Conservation (phyloP, 805 yeast genomes). For the Wickerhamomyces chaumierensis region DNA sequence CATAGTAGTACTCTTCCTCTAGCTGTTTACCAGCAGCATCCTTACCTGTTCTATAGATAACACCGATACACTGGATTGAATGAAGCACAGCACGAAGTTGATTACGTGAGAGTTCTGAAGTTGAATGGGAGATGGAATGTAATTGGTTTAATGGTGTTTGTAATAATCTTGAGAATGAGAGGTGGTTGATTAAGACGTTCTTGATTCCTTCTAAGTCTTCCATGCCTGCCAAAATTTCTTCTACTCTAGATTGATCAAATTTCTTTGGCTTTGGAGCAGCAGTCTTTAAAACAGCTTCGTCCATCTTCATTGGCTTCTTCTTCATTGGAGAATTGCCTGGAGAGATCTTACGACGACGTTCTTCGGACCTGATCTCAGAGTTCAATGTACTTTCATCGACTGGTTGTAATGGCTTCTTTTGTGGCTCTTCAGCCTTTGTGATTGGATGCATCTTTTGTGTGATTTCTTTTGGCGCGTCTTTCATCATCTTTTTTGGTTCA, state of each 20-base stretch:
- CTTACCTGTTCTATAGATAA: constrained; percentile 78
- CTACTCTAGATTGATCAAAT: constrained; percentile 19
- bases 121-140: constrained; percentile 46
- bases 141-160: constrained; percentile 78
- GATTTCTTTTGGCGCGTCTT: too few species aligned
- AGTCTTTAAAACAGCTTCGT: background rate
- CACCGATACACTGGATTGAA: constrained; percentile 60
- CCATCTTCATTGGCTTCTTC: constrained; percentile 13
- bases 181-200: constrained; percentile 65
- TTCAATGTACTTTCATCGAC: constrained; percentile 11
- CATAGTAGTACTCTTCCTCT: constrained; percentile 90
- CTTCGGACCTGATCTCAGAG: constrained; percentile 5
- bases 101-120: constrained; percentile 31
- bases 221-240: constrained; percentile 21
- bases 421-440: background rate
- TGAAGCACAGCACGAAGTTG: constrained; percentile 34
- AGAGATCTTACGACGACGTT: constrained; percentile 21
- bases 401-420: constrained; percentile 6
- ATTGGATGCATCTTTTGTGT: too few species aligned
- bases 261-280: constrained; percentile 13
- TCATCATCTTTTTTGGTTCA: background rate
- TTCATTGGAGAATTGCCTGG: constrained; percentile 21
- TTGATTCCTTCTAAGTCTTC: constrained; percentile 39
- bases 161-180: constrained; percentile 81
- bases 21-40: constrained; percentile 94